Conservation (phyloP, 495 filamentous ascomycete species). For the Talaromyces trachyspermus region DNA sequence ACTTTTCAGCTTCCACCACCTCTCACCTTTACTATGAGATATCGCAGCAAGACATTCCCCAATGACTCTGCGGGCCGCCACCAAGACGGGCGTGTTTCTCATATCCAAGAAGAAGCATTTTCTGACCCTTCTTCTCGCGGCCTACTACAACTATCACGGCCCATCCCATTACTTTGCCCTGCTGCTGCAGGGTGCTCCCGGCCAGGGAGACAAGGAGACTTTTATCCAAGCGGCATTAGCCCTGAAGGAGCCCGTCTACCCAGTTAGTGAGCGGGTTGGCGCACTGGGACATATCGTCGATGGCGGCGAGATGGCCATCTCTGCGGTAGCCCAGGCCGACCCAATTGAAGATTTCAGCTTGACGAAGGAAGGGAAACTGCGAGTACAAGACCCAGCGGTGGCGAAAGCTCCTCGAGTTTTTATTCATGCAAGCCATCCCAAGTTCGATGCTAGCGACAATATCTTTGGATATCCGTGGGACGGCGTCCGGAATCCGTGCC, state of each 20-base stretch:
- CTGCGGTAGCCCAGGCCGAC: slow-evolving; percentile 41
- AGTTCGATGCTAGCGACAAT: slow-evolving; percentile 44
- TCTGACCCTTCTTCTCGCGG: slow-evolving; percentile 44
- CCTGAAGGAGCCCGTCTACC: slow-evolving; percentile 41
- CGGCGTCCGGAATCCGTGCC: slow-evolving; percentile 31
- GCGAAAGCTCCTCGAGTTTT: slow-evolving; percentile 32
- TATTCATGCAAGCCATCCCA: slow-evolving; percentile 48
- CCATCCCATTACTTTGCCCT: slow-evolving; percentile 52
- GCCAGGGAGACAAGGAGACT: slow-evolving; percentile 60
- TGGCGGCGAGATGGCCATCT: slow-evolving; percentile 24
- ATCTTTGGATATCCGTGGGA: slow-evolving; percentile 34
- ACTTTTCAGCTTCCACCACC: slow-evolving; percentile 50
- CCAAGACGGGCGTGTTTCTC: slow-evolving; percentile 52
- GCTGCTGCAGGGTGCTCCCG: slow-evolving; percentile 47
- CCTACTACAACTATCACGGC: slow-evolving; percentile 60
- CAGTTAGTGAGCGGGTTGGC: slow-evolving; percentile 38
- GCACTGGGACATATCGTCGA: slow-evolving; percentile 30
- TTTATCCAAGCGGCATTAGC: slow-evolving; percentile 49
- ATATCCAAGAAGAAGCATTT: slow-evolving; percentile 49
- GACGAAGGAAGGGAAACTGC: slow-evolving; percentile 28
- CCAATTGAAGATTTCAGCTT: slow-evolving; percentile 36
- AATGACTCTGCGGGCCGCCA: slow-evolving; percentile 32
- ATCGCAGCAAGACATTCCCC: slow-evolving; percentile 37
- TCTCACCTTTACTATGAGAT: slow-evolving; percentile 49
- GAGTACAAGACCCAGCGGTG: slow-evolving; percentile 28